A percentile compares a stretch with the other conserved stretches of the same genome.
Conservation (phyloP, 2,329 filamentous ascomycete genomes). For the Furcasterigmium sp. region DNA sequence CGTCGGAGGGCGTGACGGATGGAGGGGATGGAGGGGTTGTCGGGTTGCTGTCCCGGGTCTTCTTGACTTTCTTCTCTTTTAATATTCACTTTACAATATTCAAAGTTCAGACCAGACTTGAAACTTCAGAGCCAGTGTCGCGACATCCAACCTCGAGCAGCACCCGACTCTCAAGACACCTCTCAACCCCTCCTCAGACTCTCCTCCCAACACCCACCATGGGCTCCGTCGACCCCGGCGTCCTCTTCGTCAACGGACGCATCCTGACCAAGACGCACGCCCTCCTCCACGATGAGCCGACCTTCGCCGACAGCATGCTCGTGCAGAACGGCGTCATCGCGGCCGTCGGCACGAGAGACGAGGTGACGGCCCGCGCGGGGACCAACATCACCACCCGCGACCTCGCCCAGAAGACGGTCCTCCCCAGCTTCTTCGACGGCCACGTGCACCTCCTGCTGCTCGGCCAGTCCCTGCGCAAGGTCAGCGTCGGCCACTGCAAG, state of each 20-base stretch:
- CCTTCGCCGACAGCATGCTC: conserved; percentile 13
- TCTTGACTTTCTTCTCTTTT: too few species aligned
- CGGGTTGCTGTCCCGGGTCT: too few species aligned
- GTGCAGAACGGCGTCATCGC: conserved; percentile 10
- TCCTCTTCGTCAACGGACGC: conserved; percentile 13
- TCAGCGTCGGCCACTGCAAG: conserved; percentile 41
- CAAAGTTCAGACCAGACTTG: too few species aligned
- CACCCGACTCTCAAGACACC: too few species aligned
- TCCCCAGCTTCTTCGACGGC: conserved; percentile 53
- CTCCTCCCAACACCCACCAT: not conserved
- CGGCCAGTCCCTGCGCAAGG: conserved; percentile 47
- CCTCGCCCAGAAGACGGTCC: conserved; percentile 28
- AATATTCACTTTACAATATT: too few species aligned
- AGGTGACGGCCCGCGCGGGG: not conserved
- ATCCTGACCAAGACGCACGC: conserved; percentile 9
- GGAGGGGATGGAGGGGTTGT: too few species aligned
- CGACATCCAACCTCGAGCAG: too few species aligned
- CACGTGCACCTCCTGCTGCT: conserved; percentile 52
- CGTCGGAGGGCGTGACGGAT: too few species aligned
- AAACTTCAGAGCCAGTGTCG: too few species aligned
- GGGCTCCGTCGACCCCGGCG: not conserved
- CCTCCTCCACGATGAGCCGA: conserved; percentile 8
- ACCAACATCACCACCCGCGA: conserved; percentile 10
- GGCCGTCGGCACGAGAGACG: conserved; percentile 6
- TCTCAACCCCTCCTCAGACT: not conserved